phyloP scores from a whole-genome alignment of 768 basidiomycete genomes.

The Symmetrospora coprosmae region DNA sequence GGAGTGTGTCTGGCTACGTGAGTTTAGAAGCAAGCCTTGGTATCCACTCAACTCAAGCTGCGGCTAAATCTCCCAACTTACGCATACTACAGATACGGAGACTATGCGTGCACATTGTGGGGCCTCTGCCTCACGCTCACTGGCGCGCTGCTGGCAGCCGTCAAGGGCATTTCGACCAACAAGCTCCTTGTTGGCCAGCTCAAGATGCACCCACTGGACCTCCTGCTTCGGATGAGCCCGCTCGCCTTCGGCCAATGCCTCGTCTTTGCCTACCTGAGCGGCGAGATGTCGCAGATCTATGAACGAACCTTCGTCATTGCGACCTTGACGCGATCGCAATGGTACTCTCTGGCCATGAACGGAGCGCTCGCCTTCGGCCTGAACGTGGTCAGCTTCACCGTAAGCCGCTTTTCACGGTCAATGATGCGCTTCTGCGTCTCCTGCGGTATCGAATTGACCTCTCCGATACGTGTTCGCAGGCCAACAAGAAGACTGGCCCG shows the following conservation, averaged over 20 bases:
- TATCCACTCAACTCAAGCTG: neutral
- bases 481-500: slow-evolving; percentile 79
- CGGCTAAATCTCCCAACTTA: neutral
- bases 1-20: slow-evolving; percentile 78
- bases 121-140: slow-evolving; percentile 76
- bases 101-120: slow-evolving; percentile 75
- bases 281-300: slow-evolving; percentile 56
- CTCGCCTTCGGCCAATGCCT: slow-evolving; percentile 79
- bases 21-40: neutral
- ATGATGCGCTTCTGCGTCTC: no score
- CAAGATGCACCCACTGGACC: slow-evolving; percentile 59
- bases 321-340: slow-evolving; percentile 43
- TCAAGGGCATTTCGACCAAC: slow-evolving; percentile 87
- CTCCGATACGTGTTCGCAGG: no score
- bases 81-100: slow-evolving; percentile 56
- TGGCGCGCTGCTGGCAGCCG: slow-evolving; percentile 79
- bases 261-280: slow-evolving; percentile 57
- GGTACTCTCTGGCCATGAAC: slow-evolving; percentile 54
- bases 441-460: no score
- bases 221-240: slow-evolving; percentile 47
- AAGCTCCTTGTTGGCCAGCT: slow-evolving; percentile 42
- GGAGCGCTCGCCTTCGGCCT: slow-evolving; percentile 78
- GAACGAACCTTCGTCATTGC: slow-evolving; percentile 41
- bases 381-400: slow-evolving; percentile 85
- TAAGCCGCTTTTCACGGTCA: no score